These are phyloP conservation scores for Coemansia umbellata DNA, from an alignment of 192 early-diverging fungal genomes.

Conservation along the genomic window DNA sequence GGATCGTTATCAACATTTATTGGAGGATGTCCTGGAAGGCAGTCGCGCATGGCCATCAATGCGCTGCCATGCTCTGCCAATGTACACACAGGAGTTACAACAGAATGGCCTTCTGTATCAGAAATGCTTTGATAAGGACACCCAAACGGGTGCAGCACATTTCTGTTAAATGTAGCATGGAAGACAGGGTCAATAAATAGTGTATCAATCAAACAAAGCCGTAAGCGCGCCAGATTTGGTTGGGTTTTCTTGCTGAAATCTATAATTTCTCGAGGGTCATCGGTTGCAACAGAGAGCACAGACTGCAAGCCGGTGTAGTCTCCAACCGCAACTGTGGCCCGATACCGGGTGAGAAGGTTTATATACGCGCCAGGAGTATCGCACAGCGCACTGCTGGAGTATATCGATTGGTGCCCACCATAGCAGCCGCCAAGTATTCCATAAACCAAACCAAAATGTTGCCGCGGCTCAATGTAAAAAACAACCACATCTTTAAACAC, in stretches of 20 bases:
- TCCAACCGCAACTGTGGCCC: slow-evolving; percentile 63
- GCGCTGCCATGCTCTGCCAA: slow-evolving; percentile 75
- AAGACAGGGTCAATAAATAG: slow-evolving; percentile 57
- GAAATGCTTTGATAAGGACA: slow-evolving; percentile 46
- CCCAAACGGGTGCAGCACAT: slow-evolving; percentile 47
- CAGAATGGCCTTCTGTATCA: slow-evolving; percentile 36
- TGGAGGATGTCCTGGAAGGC: slow-evolving; percentile 23
- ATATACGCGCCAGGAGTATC: slow-evolving; percentile 68
- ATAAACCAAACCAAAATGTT: slow-evolving; percentile 72
- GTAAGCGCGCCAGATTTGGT: slow-evolving; percentile 57
- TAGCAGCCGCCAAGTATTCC: slow-evolving; percentile 65
- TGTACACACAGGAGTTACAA: slow-evolving; percentile 63
- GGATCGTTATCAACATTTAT: not conserved
- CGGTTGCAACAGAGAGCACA: slow-evolving; percentile 55
- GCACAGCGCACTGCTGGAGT: slow-evolving; percentile 58
- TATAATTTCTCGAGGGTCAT: slow-evolving; percentile 52
- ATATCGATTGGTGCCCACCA: slow-evolving; percentile 66
- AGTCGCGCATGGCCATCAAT: slow-evolving; percentile 68
- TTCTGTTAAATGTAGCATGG: slow-evolving; percentile 49
- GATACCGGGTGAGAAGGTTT: slow-evolving; percentile 62
- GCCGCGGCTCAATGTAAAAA: slow-evolving; percentile 72
- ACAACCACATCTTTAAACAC: slow-evolving; percentile 55
- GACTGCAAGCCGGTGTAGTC: slow-evolving; percentile 66
- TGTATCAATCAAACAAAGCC: slow-evolving; percentile 64
- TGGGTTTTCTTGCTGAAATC: slow-evolving; percentile 55